Percentiles rank a stretch among this genome's conserved stretches.
Evolutionary conservation across 1,284 basidiomycete species (phyloP).

Genomic region (Rhodotorula sp.): DNA sequence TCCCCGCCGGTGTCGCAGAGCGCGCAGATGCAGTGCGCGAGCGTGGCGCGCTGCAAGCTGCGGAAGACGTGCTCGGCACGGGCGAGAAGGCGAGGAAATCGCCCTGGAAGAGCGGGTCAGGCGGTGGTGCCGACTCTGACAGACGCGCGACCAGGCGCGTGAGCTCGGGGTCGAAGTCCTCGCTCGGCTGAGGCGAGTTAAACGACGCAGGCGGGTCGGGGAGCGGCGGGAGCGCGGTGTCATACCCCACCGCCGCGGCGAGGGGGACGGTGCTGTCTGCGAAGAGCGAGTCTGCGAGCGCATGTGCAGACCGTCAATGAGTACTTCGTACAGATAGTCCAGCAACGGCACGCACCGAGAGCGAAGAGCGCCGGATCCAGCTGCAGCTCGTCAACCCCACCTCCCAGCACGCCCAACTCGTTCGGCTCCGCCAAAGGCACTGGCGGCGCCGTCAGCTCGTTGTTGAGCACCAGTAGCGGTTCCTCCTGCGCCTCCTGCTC

Average conservation of each 20-base stretch:
- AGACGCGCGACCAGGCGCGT: not conserved
- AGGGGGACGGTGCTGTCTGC: not conserved
- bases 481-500: not conserved
- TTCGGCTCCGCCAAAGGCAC: not conserved
- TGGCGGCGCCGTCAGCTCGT: not conserved
- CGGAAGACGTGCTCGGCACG: not conserved
- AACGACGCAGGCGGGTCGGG: not conserved
- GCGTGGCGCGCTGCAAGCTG: not conserved
- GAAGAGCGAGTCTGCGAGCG: not conserved
- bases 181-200: not conserved
- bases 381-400: not conserved
- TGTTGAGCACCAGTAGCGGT: not conserved
- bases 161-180: not conserved
- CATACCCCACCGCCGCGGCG: not conserved
- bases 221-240: not conserved
- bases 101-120: not conserved
- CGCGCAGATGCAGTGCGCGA: not conserved
- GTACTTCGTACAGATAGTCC: rapidly evolving
- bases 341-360: not conserved
- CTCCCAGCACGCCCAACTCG: not conserved
- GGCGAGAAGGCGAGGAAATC: not conserved
- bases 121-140: not conserved
- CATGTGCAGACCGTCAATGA: not conserved
- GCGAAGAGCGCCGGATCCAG: not conserved
- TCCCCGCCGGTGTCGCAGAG: not conserved